These are phyloP conservation scores for Terfezia claveryi DNA, from an alignment of 495 filamentous ascomycete genomes.

Conservation along the genomic window DNA sequence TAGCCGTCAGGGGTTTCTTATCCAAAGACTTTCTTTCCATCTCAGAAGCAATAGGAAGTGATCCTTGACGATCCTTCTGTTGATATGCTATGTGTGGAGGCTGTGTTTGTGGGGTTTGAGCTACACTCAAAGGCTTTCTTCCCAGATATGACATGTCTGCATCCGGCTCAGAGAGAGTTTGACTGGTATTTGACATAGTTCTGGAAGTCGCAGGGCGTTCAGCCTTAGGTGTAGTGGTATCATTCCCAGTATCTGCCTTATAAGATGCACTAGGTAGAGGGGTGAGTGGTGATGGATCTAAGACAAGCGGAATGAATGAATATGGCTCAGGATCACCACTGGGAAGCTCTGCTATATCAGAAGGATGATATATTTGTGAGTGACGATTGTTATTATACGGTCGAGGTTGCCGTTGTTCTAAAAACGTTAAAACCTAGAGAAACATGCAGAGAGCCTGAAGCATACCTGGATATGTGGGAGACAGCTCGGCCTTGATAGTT, in stretches of 20 bases:
- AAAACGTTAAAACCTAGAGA: too few relatives aligned
- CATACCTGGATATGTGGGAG: background rate
- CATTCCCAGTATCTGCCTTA: background rate
- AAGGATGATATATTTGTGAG: background rate
- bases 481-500: background rate
- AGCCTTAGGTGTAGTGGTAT: background rate
- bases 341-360: background rate
- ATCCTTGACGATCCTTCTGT: conserved; percentile 47
- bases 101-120: background rate
- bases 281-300: conserved; percentile 56
- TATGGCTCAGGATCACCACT: conserved; percentile 4
- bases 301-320: conserved; percentile 74
- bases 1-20: background rate
- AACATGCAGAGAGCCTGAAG: background rate
- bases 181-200: background rate
- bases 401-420: background rate
- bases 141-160: background rate
- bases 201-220: background rate
- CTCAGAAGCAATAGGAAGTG: conserved; percentile 14
- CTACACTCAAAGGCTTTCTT: background rate
- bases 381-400: background rate
- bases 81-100: conserved; percentile 80
- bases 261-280: conserved; percentile 25
- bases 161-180: background rate
- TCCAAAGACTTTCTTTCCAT: background rate